Conservation (phyloP, 78 protist genomes). For the Dictyostelium firmibasis region DNA sequence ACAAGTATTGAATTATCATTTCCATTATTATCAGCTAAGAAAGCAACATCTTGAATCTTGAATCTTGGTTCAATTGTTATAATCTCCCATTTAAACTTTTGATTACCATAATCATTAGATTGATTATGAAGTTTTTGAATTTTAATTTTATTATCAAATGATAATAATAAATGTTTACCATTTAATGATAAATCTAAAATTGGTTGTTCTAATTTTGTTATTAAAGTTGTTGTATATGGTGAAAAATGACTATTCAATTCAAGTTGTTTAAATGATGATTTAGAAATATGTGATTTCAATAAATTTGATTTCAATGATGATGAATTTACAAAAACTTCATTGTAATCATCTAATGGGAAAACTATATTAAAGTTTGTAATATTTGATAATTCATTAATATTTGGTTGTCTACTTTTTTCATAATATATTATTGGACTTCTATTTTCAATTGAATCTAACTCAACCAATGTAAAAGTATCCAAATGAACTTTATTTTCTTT, state of each 20-base stretch:
- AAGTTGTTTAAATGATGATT: not conserved
- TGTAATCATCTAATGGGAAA: constrained; percentile 58
- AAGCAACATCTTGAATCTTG: not conserved
- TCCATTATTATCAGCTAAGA: not conserved
- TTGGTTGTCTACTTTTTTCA: not conserved
- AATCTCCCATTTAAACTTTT: not conserved
- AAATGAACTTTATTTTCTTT: not conserved
- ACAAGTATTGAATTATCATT: not conserved
- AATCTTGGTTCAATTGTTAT: not conserved
- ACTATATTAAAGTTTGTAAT: constrained; percentile 9
- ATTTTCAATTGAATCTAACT: constrained; percentile 41
- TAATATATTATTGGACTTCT: constrained; percentile 12
- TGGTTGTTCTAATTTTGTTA: not conserved
- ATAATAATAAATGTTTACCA: constrained; percentile 2
- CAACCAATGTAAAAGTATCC: not conserved
- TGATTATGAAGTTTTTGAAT: not conserved
- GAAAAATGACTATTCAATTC: not conserved
- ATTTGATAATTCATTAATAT: not conserved
- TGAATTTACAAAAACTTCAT: constrained; percentile 48
- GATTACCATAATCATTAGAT: not conserved
- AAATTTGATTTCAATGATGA: not conserved
- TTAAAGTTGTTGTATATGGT: not conserved
- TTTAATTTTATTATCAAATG: constrained; percentile 13
- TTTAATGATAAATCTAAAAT: not conserved
- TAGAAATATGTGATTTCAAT: constrained; percentile 7